Percentiles rank a stretch among this genome's conserved stretches.
Evolutionary conservation across 192 early-diverging fungal species (phyloP).

Genomic region (Coemansia sp.): DNA sequence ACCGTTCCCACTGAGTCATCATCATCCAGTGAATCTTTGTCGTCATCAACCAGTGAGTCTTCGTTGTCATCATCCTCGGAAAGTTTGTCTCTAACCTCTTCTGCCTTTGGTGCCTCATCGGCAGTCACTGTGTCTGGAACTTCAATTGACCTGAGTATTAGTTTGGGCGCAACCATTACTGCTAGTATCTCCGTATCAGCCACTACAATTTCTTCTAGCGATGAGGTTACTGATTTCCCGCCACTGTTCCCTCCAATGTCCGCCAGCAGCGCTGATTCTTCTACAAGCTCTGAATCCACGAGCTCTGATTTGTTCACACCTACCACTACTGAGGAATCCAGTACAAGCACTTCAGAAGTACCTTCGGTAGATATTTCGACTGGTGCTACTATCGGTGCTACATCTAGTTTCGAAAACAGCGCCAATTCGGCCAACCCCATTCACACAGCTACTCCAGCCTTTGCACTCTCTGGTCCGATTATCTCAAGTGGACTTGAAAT

Average conservation of each 20-base stretch:
- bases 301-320: slow-evolving; percentile 1
- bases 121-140: background rate
- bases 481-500: slow-evolving; percentile 49
- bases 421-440: background rate
- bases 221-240: background rate
- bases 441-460: background rate
- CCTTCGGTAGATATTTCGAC: background rate
- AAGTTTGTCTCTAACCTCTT: background rate
- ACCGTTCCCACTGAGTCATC: background rate
- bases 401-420: background rate
- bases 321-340: background rate
- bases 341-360: background rate
- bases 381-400: background rate
- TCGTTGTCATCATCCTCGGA: background rate
- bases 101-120: background rate
- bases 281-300: background rate
- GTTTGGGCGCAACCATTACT: background rate
- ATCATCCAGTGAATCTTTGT: background rate
- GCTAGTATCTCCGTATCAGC: background rate
- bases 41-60: background rate
- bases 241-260: slow-evolving; percentile 2
- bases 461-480: slow-evolving; percentile 35
- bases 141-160: background rate
- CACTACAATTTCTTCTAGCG: background rate
- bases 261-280: background rate